Evolutionary conservation across 2,329 filamentous ascomycete species (phyloP), one percentile per base, ranked within the genome.

Genomic region (Cladosporium colombiae): DNA sequence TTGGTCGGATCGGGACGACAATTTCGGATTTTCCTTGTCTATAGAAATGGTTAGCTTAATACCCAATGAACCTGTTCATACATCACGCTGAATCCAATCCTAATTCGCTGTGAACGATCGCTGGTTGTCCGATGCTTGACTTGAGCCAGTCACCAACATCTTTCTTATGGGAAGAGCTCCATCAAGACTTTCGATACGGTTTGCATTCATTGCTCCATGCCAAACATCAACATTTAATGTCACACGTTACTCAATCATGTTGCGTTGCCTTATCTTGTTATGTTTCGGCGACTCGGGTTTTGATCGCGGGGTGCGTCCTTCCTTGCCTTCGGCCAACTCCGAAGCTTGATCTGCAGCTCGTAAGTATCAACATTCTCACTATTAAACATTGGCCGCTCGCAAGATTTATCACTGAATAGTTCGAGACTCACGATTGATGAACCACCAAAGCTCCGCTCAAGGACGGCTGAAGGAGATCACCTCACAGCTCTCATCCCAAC

Each of bases 251-350:
- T 46, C 14, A 7, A 44, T 44, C n/a, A 46, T 10, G n/a, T 21
- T 21, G n/a, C n/a, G 3, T 46, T 16, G 40, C 40, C 18, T 29
- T 29, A 59, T 59, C 56, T 40, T 29, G 16, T 27, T 21, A 46
- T n/a, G 31, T 14, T 23, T 62, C 59, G 59, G 44, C 44, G 21
- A 52, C n/a, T 62, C 46, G 59, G 59, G 44, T n/a, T 52, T 62
- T 62, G 59, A 52, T 44, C 18, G 29, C 14, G 49, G 21, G 44
- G 44, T n/a, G 14, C n/a, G n/a, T n/a, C n/a, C n/a, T n/a, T n/a
- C n/a, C n/a, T 31, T 3, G 58, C 61, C 18, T 31, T 55, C 52
- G 62, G 62, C 55, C 55, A 65, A 29, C 62, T 65, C 62, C 62
- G 62, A 65, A 46, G 40, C 10, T 21, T 1, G 40, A 46, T 5